A percentile compares a stretch with the other conserved stretches of the same genome.
Conservation (phyloP, 2,329 filamentous ascomycete genomes). For the Colletotrichum shisoi region DNA sequence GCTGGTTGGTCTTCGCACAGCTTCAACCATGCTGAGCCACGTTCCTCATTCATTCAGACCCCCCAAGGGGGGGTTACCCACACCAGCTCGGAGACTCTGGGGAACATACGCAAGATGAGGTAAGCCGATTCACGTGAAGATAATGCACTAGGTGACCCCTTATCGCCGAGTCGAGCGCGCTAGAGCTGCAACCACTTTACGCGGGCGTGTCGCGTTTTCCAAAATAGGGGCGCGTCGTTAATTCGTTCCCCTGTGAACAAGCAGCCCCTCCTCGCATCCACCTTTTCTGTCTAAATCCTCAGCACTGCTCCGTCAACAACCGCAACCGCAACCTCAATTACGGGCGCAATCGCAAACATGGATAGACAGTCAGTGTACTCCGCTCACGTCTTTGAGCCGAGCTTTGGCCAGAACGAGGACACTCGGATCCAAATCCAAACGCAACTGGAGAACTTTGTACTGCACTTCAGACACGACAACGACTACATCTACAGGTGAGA, state of each 20-base stretch:
- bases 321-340: conserved; percentile 2
- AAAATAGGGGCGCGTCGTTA: conserved; percentile 29
- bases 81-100: conserved; percentile 11
- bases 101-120: conserved; percentile 22
- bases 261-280: conserved; percentile 36
- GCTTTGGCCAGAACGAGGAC: conserved; percentile 71
- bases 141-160: conserved; percentile 11
- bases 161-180: neutral
- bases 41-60: conserved; percentile 13
- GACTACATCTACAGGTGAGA: conserved; percentile 88
- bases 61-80: conserved; percentile 23
- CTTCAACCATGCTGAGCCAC: conserved; percentile 33
- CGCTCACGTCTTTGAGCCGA: conserved; percentile 78
- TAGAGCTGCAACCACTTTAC: conserved; percentile 37
- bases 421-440: conserved; percentile 76
- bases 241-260: conserved; percentile 30
- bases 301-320: conserved; percentile 23
- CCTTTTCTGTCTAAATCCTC: conserved; percentile 37
- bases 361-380: conserved; percentile 89
- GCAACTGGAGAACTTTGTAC: conserved; percentile 86
- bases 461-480: conserved; percentile 93
- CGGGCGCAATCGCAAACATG: conserved; percentile 59
- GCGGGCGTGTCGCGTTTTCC: conserved; percentile 16
- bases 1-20: conserved; percentile 24
- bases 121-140: conserved; percentile 26